Evolutionary conservation across 805 yeast species (phyloP).

Genomic region (Candida fluviatilis): DNA sequence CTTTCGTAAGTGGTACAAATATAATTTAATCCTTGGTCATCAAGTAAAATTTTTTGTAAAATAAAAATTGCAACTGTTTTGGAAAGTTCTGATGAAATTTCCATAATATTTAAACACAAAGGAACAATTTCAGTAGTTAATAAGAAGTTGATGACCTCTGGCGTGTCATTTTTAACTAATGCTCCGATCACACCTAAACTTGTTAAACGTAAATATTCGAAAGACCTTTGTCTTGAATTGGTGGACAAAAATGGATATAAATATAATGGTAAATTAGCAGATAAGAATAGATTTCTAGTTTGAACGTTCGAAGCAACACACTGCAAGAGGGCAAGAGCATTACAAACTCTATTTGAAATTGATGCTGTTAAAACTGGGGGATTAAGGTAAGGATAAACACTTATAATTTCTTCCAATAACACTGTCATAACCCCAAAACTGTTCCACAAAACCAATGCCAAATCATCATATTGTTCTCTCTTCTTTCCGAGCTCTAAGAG

Average conservation of each 20-base stretch:
- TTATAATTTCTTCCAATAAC: slow-evolving; percentile 79
- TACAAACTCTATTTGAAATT: slow-evolving; percentile 91
- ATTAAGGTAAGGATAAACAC: slow-evolving; percentile 83
- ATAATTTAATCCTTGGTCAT: slow-evolving; percentile 86
- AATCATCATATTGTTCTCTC: slow-evolving; percentile 90
- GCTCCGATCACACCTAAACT: slow-evolving; percentile 97
- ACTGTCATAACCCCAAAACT: slow-evolving; percentile 96
- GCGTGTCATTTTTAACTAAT: slow-evolving; percentile 89
- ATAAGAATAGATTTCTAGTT: slow-evolving; percentile 77
- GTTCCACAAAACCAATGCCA: slow-evolving; percentile 91
- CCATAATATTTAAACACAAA: slow-evolving; percentile 90
- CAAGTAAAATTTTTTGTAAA: slow-evolving; percentile 86
- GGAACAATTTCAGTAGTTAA: slow-evolving; percentile 97
- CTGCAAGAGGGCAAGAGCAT: slow-evolving; percentile 89
- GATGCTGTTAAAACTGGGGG: slow-evolving; percentile 84
- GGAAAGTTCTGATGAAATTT: slow-evolving; percentile 85
- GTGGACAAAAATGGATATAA: slow-evolving; percentile 92
- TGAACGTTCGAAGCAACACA: slow-evolving; percentile 96
- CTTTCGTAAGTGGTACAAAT: slow-evolving; percentile 95
- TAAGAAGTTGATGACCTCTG: slow-evolving; percentile 88
- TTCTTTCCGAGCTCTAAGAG: slow-evolving; percentile 87
- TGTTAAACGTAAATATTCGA: slow-evolving; percentile 89
- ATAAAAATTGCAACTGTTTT: slow-evolving; percentile 97
- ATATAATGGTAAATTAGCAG: slow-evolving; percentile 89
- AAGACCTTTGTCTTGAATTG: slow-evolving; percentile 84